These are phyloP conservation scores for Endothia cerciana DNA, from an alignment of 2,329 filamentous ascomycete genomes.

Conservation along the genomic window DNA sequence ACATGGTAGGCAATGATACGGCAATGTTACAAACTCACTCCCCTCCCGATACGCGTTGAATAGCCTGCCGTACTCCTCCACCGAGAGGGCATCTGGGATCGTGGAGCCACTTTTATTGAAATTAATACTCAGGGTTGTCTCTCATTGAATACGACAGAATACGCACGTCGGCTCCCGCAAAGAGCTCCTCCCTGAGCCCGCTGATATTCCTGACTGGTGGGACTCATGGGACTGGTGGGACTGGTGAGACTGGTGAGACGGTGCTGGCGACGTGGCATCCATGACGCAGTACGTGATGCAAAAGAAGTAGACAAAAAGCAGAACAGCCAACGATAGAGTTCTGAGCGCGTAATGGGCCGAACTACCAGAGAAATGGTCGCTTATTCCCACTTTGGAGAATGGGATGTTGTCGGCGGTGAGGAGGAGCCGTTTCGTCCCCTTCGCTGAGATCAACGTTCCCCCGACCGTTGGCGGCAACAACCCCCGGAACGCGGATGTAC, in stretches of 20 bases:
- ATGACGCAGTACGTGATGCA: neutral
- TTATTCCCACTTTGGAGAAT: neutral
- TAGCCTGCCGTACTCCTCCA: constrained; percentile 14
- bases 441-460: neutral
- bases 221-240: neutral
- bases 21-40: constrained; percentile 4
- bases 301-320: neutral
- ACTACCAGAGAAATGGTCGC: neutral
- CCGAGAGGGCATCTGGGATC: constrained; percentile 17
- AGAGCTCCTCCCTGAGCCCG: constrained; percentile 5
- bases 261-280: constrained; percentile 7
- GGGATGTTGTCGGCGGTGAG: neutral
- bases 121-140: neutral
- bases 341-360: neutral
- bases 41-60: constrained; percentile 22
- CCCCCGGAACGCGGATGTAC: neutral
- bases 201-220: neutral
- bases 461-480: neutral
- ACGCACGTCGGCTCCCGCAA: constrained; percentile 7
- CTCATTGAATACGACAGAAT: neutral
- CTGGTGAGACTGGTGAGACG: constrained; percentile 5
- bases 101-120: constrained; percentile 7
- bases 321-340: neutral
- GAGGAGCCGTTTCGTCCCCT: neutral
- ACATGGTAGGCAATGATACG: neutral